These are phyloP conservation scores for Grosmannia clavigera DNA, from an alignment of 2,329 filamentous ascomycete species.

Conservation along the genomic window DNA sequence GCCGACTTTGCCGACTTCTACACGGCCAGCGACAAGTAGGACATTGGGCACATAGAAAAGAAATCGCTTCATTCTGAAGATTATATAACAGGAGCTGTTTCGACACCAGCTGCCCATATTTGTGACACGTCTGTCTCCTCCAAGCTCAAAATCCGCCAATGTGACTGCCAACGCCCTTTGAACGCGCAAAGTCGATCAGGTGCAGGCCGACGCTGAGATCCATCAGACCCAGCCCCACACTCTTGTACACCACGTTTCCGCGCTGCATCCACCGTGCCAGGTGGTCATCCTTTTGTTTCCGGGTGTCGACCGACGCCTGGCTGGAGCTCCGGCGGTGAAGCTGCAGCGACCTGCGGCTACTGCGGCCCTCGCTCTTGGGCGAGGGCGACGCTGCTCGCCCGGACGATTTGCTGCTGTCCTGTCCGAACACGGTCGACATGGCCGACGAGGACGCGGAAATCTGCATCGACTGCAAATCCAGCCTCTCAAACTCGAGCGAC, in stretches of 20 bases:
- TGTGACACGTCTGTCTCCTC: no score
- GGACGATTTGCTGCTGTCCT: conserved; percentile 15
- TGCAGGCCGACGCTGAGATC: conserved; percentile 50
- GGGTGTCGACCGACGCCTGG: conserved; percentile 13
- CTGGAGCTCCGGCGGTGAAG: conserved; percentile 20
- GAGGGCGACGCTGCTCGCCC: conserved; percentile 1
- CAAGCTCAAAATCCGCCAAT: conserved; percentile 37
- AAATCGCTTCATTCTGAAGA: no score
- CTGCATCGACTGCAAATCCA: conserved; percentile 7
- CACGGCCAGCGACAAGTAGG: no score
- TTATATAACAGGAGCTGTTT: no score
- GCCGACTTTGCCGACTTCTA: conserved; percentile 4
- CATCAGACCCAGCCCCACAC: conserved; percentile 54
- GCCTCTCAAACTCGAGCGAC: conserved; percentile 6
- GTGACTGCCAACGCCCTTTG: conserved; percentile 40
- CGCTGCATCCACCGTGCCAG: conserved; percentile 43
- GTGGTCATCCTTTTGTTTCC: conserved; percentile 29
- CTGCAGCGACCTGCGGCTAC: conserved; percentile 12
- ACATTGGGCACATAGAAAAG: background rate
- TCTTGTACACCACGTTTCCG: conserved; percentile 58
- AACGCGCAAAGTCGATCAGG: conserved; percentile 40
- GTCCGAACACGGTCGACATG: conserved; percentile 26
- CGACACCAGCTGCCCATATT: background rate
- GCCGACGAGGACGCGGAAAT: conserved; percentile 17
- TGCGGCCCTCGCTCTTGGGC: conserved; percentile 1